Conservation (phyloP, 768 basidiomycete species). For the Lactarius sp. region DNA sequence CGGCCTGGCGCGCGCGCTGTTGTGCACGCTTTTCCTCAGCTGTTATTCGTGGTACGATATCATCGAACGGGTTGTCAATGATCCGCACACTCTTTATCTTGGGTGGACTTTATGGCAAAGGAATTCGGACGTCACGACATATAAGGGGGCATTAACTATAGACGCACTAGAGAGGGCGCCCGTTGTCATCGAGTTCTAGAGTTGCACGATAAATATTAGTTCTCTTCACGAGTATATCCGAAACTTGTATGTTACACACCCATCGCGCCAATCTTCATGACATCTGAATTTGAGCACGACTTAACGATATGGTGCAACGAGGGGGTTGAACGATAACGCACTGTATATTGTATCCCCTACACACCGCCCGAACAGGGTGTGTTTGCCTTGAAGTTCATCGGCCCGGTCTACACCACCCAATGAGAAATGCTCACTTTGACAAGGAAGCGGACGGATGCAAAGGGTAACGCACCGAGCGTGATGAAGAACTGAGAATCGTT, state of each 20-base stretch:
- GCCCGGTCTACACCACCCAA: conserved; percentile 57
- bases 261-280: conserved; percentile 85
- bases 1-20: conserved; percentile 71
- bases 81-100: conserved; percentile 84
- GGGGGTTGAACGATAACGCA: conserved; percentile 34
- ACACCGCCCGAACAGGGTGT: conserved; percentile 89
- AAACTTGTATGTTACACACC: conserved; percentile 44
- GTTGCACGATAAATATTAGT: conserved; percentile 14
- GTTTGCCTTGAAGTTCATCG: conserved; percentile 90
- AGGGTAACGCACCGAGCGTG: conserved; percentile 63
- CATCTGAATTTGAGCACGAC: conserved; percentile 48
- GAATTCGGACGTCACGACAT: conserved; percentile 3
- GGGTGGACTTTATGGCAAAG: conserved; percentile 59
- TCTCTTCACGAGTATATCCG: neutral
- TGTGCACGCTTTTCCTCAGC: conserved; percentile 87
- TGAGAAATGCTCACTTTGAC: neutral
- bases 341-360: conserved; percentile 89
- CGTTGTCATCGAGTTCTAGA: conserved; percentile 66
- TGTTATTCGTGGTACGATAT: conserved; percentile 94
- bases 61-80: conserved; percentile 89
- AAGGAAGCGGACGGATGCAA: neutral
- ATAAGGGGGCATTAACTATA: neutral
- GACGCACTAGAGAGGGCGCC: conserved; percentile 74
- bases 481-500: conserved; percentile 97
- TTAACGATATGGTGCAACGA: neutral